These are phyloP conservation scores for Penicillium griseofulvum DNA, from an alignment of 2,329 filamentous ascomycete genomes.

Conservation along the genomic window DNA sequence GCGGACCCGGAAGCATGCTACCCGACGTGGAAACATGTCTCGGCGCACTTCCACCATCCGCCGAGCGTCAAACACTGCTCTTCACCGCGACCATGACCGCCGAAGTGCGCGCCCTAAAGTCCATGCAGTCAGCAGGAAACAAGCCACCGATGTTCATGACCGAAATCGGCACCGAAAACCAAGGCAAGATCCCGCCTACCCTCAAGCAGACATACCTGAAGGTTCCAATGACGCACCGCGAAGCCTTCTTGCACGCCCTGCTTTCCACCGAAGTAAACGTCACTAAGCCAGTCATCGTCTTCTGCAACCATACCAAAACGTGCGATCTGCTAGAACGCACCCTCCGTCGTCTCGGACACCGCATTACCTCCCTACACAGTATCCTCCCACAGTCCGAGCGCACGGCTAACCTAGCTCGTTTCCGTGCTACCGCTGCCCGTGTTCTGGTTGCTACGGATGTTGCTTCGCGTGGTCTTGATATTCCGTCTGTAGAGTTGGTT, in stretches of 20 bases:
- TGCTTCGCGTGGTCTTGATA: conserved; percentile 89
- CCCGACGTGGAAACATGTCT: conserved; percentile 89
- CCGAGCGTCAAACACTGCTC: conserved; percentile 82
- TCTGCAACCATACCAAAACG: conserved; percentile 87
- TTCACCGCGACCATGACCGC: conserved; percentile 96
- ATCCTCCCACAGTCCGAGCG: conserved; percentile 80
- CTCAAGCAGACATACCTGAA: conserved; percentile 83
- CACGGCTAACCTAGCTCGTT: conserved; percentile 82
- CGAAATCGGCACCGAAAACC: conserved; percentile 68
- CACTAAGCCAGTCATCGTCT: conserved; percentile 79
- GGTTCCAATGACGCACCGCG: conserved; percentile 85
- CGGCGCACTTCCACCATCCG: conserved; percentile 71
- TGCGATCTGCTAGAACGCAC: conserved; percentile 87
- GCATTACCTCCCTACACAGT: conserved; percentile 88
- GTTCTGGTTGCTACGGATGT: conserved; percentile 95
- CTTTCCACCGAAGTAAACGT: conserved; percentile 74
- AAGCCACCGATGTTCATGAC: conserved; percentile 81
- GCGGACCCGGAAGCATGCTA: conserved; percentile 81
- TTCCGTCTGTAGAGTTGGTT: conserved; percentile 84
- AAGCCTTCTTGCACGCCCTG: conserved; percentile 90
- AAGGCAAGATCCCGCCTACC: conserved; percentile 75
- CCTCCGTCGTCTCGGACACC: conserved; percentile 79
- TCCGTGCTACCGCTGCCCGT: conserved; percentile 82
- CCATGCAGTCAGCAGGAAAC: conserved; percentile 65
- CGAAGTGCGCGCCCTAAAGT: conserved; percentile 83